These are phyloP conservation scores for Tolypocladium pustulatum DNA, from an alignment of 2,329 filamentous ascomycete genomes.

Conservation along the genomic window DNA sequence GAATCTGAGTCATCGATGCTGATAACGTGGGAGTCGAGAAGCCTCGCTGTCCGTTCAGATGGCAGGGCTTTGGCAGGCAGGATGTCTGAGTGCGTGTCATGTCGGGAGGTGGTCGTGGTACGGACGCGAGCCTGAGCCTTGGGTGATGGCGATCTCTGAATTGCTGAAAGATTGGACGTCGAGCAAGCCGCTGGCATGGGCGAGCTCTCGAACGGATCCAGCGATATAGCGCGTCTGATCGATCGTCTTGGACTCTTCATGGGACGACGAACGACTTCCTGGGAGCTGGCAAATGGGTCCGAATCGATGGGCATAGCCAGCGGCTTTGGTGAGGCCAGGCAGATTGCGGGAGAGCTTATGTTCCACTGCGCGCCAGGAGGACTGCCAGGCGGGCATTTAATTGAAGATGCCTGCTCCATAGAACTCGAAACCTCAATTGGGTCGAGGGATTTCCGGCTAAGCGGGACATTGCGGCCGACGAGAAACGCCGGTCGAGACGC, in stretches of 20 bases:
- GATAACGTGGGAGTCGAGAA: conserved; percentile 15
- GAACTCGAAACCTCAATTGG: conserved; percentile 28
- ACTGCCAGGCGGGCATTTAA: not conserved
- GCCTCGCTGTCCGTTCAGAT: not conserved
- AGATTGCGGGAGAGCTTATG: not conserved
- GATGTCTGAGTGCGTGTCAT: not conserved
- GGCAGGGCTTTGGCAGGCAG: not conserved
- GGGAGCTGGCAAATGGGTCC: conserved; percentile 26
- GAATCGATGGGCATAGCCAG: conserved; percentile 7
- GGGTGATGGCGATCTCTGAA: not conserved
- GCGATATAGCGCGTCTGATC: conserved; percentile 4
- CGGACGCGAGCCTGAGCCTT: no score
- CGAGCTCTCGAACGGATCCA: conserved; percentile 9
- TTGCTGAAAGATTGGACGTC: not conserved
- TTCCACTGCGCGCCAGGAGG: not conserved
- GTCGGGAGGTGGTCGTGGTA: not conserved
- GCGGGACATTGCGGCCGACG: not conserved
- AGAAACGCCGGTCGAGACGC: not conserved
- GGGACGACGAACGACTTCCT: conserved; percentile 2
- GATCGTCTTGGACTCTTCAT: not conserved
- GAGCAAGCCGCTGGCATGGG: not conserved
- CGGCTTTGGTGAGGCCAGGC: not conserved
- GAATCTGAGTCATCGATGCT: conserved; percentile 24
- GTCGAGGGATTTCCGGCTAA: conserved; percentile 6
- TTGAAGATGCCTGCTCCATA: conserved; percentile 8